Evolutionary conservation across 1,284 basidiomycete species (phyloP), one percentile per base, ranked within the genome.

Genomic region (Cryptococcus sp.): DNA sequence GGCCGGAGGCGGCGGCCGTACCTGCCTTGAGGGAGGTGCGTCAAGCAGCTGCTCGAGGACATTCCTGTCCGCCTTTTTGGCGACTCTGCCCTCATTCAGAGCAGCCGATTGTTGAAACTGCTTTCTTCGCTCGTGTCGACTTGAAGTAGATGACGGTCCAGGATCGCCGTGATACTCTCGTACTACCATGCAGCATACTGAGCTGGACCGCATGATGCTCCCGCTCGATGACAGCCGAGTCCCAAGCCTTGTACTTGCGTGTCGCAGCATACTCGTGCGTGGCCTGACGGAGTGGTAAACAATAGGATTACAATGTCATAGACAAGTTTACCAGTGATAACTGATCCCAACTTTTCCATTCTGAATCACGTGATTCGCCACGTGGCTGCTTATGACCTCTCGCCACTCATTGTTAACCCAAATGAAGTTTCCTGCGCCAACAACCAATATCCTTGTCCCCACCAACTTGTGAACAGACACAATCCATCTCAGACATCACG

Each of bases 141-240:
- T 43, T 7, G 50, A 50, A n/a, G 55, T 26, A 17, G 64, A 60
- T 10, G 58, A 54, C 3, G 64, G 64, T 20, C 64, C 65, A 2
- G 63, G 65, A 54, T 67, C 65, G 16, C 65, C 65, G 25, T 61
- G 55, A 40, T 63, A 58, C 41, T 57, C 57, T 45, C 55, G 59
- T 15, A 46, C 52, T 34, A 29, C 22, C 13, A 6, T 2, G 7
- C 22, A 25, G 45, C 19, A 16, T 22, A 46, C 26, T n/a, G 45
- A 46, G 29, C 29, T 34, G 8, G 29, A 4, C 2, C 5, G 29
- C 8, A 34, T 2, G 13, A 2, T 34, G 13, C 29, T 34, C 8
- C 29, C 13, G 29, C 29, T 13, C 8, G 3, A 13, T 13, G 13
- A 13, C 8, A 34, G 29, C 29, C 2, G 29, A 2, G 8, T 7